Conservation (phyloP, 2,329 filamentous ascomycete genomes). For the Botrytis aclada region DNA sequence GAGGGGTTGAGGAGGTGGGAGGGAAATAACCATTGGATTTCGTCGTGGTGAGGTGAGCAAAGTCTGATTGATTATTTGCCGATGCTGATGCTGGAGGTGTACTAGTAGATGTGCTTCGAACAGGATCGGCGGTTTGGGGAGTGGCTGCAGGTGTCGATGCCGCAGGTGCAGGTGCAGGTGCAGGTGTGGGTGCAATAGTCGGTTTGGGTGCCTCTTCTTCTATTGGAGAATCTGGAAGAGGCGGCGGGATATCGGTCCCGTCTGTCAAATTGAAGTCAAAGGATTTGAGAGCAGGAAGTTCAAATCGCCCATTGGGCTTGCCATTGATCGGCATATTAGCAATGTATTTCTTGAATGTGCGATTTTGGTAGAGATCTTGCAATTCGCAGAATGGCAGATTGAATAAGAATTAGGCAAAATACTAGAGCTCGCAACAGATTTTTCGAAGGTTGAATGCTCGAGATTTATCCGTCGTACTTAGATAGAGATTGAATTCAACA, state of each 20-base stretch:
- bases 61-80: slow-evolving; percentile 9
- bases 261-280: slow-evolving; percentile 38
- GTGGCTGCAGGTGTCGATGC: neutral
- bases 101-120: neutral
- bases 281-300: slow-evolving; percentile 36
- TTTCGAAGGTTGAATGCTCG: neutral
- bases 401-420: neutral
- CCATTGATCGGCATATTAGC: slow-evolving; percentile 31
- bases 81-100: slow-evolving; percentile 9
- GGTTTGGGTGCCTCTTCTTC: slow-evolving; percentile 29
- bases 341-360: neutral
- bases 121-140: neutral
- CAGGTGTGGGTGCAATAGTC: slow-evolving; percentile 18
- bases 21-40: slow-evolving; percentile 13
- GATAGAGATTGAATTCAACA: neutral
- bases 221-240: slow-evolving; percentile 37
- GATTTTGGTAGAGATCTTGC: neutral
- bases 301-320: slow-evolving; percentile 36
- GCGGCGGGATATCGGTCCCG: slow-evolving; percentile 39
- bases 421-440: neutral
- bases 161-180: slow-evolving; percentile 16
- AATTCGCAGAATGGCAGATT: neutral
- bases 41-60: neutral
- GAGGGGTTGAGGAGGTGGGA: neutral
- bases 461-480: neutral